Conservation (phyloP, 176 grass and related monocot species). For the Carex parvula region DNA sequence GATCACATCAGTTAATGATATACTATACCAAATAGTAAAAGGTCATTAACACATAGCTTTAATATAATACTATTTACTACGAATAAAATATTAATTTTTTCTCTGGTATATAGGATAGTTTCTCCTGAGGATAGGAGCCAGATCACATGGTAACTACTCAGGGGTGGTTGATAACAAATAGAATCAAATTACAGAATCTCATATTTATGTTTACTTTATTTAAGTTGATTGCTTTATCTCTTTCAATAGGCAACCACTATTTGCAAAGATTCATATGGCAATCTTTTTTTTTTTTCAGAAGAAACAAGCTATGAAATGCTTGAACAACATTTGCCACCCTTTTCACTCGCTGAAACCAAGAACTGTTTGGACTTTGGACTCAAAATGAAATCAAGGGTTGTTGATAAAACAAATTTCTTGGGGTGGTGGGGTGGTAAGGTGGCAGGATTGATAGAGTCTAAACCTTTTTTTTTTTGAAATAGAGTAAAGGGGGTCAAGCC, state of each 20-base stretch:
- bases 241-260: not conserved
- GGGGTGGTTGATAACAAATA: not conserved
- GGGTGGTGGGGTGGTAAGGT: not conserved
- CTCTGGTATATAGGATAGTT: not conserved
- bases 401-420: not conserved
- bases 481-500: too few relatives aligned
- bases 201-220: not conserved
- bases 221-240: not conserved
- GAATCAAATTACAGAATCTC: not conserved
- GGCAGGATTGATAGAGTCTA: conserved; percentile 1
- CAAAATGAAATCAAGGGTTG: not conserved
- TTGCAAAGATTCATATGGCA: not conserved
- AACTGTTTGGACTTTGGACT: not conserved
- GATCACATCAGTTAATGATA: not conserved
- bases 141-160: not conserved
- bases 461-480: too few relatives aligned
- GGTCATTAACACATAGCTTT: not conserved
- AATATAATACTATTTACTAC: not conserved
- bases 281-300: not conserved
- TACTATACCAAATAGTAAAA: not conserved
- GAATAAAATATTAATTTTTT: not conserved
- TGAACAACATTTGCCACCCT: not conserved
- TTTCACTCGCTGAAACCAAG: not conserved
- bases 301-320: not conserved
- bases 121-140: not conserved